phyloP scores from a whole-genome alignment of 2,329 filamentous ascomycete species.

The Fonsecaea erecta region DNA sequence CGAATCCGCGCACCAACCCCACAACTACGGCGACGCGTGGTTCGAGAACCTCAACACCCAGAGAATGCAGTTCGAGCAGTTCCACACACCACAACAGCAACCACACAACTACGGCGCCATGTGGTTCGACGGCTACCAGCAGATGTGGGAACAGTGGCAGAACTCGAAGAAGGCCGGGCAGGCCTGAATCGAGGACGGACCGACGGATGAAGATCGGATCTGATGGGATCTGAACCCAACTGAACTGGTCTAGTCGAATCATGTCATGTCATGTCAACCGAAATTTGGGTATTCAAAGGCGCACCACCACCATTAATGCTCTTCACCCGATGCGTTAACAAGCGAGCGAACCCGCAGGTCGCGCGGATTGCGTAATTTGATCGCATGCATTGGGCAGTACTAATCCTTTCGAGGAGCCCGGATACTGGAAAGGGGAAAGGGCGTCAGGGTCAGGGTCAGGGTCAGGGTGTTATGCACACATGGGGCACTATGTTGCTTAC shows the following conservation, averaged over 20 bases:
- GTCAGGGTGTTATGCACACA: background rate
- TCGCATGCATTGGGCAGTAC: background rate
- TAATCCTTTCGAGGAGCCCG: background rate
- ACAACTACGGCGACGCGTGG: conserved; percentile 30
- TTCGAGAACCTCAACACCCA: conserved; percentile 31
- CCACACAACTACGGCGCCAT: conserved; percentile 23
- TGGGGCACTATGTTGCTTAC: background rate
- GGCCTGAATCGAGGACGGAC: conserved; percentile 9
- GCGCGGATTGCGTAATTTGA: background rate
- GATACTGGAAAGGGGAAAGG: background rate
- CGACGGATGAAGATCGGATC: background rate
- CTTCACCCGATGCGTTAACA: background rate
- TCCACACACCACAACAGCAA: background rate
- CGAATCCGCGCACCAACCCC: conserved; percentile 4
- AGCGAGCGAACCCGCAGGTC: background rate
- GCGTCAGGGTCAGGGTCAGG: too few relatives aligned
- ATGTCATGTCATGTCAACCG: background rate
- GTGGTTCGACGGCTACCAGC: conserved; percentile 29
- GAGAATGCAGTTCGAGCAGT: conserved; percentile 20
- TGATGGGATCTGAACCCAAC: background rate
- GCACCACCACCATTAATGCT: background rate
- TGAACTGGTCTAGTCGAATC: background rate
- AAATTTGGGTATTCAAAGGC: background rate
- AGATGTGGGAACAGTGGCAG: conserved; percentile 29
- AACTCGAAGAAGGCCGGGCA: conserved; percentile 13